Percentiles rank a stretch among this genome's conserved stretches.
Evolutionary conservation across 225 moss, liverwort and hornwort genomes (phyloP).

Genomic region (Physcomitrium patens): DNA sequence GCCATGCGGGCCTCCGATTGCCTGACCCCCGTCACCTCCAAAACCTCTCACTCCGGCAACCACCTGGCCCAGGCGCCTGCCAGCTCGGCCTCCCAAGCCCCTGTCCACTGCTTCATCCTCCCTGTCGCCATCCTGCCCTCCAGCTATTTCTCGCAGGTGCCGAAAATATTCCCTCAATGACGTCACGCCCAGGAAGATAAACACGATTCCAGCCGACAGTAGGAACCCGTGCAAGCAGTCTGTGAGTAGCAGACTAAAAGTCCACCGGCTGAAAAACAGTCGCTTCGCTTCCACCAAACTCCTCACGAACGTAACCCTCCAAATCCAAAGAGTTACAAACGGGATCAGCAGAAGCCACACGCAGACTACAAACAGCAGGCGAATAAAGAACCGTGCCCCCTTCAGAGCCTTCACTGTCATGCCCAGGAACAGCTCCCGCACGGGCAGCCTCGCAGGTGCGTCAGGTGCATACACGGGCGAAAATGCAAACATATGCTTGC

Average conservation of each 20-base stretch:
- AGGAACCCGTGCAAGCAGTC: conserved; percentile 98
- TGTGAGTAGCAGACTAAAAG: conserved; percentile 80
- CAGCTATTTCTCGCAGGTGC: conserved; percentile 83
- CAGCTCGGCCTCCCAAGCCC: conserved; percentile 77
- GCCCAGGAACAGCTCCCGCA: conserved; percentile 85
- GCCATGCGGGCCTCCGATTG: conserved; percentile 43
- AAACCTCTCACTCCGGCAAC: conserved; percentile 56
- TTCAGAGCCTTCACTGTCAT: conserved; percentile 82
- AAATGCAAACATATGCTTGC: conserved; percentile 97
- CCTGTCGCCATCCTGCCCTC: conserved; percentile 61
- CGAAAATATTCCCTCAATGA: conserved; percentile 96
- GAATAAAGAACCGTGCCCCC: conserved; percentile 76
- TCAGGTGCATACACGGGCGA: conserved; percentile 95
- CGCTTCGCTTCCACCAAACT: conserved; percentile 89
- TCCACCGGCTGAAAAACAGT: conserved; percentile 87
- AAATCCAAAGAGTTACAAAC: conserved; percentile 97
- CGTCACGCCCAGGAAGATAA: conserved; percentile 98
- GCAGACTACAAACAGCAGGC: conserved; percentile 81
- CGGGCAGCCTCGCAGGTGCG: conserved; percentile 86
- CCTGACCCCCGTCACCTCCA: conserved; percentile 68
- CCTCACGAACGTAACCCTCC: conserved; percentile 96
- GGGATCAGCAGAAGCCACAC: conserved; percentile 97
- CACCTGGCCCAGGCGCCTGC: conserved; percentile 67
- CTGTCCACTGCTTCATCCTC: conserved; percentile 74
- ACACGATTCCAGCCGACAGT: conserved; percentile 95